Evolutionary conservation across 1,284 basidiomycete species (phyloP).

Genomic region (Xerocomus cyaneibrunnescens): DNA sequence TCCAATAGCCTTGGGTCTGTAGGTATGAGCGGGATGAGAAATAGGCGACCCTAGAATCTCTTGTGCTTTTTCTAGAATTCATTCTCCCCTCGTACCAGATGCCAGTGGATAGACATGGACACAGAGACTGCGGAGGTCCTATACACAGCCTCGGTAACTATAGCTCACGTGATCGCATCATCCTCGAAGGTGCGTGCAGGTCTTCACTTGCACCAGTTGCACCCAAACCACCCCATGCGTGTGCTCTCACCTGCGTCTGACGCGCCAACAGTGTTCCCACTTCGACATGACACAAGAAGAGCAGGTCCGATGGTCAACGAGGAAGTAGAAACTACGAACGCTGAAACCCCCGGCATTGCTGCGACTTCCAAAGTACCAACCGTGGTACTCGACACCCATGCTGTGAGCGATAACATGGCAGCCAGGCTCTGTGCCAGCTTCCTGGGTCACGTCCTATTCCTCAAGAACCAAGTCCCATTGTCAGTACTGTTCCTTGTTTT

Average conservation of each 20-base stretch:
- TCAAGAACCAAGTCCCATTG: slow-evolving; percentile 77
- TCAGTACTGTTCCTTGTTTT: slow-evolving; percentile 39
- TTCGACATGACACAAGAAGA: not conserved
- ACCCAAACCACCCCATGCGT: slow-evolving; percentile 19
- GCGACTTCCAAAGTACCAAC: slow-evolving; percentile 35
- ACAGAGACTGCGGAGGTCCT: no score
- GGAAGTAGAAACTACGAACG: not conserved
- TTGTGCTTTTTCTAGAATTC: no score
- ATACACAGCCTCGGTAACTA: no score
- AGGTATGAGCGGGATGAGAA: no score
- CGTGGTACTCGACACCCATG: slow-evolving; percentile 50
- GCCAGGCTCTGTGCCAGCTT: slow-evolving; percentile 58
- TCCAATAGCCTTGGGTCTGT: no score
- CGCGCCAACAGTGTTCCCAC: not conserved
- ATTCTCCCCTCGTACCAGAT: no score
- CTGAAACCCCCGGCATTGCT: not conserved
- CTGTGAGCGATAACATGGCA: slow-evolving; percentile 56
- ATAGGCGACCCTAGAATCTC: no score
- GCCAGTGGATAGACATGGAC: no score
- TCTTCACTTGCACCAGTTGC: not conserved
- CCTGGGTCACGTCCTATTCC: slow-evolving; percentile 65
- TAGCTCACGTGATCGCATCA: slow-evolving; percentile 17
- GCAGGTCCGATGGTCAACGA: not conserved
- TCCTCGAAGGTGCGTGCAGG: not conserved
- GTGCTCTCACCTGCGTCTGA: slow-evolving; percentile 14